These are phyloP conservation scores for Suillus lakei DNA, from an alignment of 768 basidiomycete species.

Conservation along the genomic window DNA sequence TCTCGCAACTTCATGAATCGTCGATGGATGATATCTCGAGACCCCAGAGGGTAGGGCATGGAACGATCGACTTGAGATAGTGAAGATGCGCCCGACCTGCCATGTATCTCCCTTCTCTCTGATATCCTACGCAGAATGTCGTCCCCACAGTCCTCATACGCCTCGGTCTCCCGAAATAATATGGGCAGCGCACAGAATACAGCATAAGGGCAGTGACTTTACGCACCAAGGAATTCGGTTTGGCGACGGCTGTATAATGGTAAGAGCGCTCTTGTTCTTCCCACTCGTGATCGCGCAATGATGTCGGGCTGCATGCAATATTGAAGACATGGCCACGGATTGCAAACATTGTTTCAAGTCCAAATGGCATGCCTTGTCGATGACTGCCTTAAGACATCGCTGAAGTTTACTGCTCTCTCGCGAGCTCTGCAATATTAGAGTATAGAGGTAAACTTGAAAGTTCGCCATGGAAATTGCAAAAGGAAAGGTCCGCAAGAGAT, in stretches of 20 bases:
- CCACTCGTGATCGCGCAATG: too few species aligned
- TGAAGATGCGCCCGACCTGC: too few species aligned
- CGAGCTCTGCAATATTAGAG: slow-evolving; percentile 53
- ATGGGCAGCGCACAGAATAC: too few species aligned
- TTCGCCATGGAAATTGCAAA: too few species aligned
- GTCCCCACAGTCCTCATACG: slow-evolving; percentile 55
- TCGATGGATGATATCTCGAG: too few species aligned
- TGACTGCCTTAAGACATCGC: slow-evolving; percentile 58
- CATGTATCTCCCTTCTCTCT: slow-evolving; percentile 22
- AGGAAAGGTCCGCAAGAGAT: too few species aligned
- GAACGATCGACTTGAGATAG: too few species aligned
- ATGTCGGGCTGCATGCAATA: slow-evolving; percentile 43
- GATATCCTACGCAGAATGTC: slow-evolving; percentile 54
- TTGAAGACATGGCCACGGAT: slow-evolving; percentile 43
- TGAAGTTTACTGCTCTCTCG: too few species aligned
- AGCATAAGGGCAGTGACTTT: slow-evolving; percentile 80
- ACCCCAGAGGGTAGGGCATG: too few species aligned
- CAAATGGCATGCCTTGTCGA: slow-evolving; percentile 76
- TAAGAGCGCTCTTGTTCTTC: too few species aligned
- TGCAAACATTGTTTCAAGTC: slow-evolving; percentile 51
- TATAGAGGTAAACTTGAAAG: slow-evolving; percentile 11
- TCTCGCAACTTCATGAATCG: too few species aligned
- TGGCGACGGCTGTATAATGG: too few species aligned
- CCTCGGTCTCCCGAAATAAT: slow-evolving; percentile 52
- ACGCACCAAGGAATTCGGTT: slow-evolving; percentile 72